Evolutionary conservation across 176 grass and related monocot genomes (phyloP).

Genomic region (Oryza longistaminata): DNA sequence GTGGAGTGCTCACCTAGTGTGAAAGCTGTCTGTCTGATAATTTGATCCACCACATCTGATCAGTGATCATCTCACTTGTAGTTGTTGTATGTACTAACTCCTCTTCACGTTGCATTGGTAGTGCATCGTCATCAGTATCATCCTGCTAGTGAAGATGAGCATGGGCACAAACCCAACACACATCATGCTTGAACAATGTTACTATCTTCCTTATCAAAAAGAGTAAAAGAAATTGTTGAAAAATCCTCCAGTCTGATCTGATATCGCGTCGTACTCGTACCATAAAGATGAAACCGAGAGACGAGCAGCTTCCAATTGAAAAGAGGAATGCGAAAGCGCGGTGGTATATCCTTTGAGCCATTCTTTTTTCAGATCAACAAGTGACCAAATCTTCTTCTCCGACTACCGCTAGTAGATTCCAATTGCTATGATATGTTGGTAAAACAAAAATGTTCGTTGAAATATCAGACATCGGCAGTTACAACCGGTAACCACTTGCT

Average conservation of each 20-base stretch:
- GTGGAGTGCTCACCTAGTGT: constrained; percentile 39
- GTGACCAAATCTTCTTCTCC: neutral
- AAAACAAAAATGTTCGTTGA: neutral
- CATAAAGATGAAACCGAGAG: constrained; percentile 6
- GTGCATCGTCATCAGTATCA: constrained; percentile 1
- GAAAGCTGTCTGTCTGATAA: constrained; percentile 13
- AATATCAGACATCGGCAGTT: neutral
- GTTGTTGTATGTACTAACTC: no score
- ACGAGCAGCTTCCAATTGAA: neutral
- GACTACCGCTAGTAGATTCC: constrained; percentile 14
- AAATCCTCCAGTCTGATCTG: neutral
- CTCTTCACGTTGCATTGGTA: neutral
- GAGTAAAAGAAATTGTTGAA: neutral
- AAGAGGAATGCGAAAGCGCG: neutral
- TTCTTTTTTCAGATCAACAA: neutral
- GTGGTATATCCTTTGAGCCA: neutral
- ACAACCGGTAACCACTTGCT: neutral
- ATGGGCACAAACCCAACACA: neutral
- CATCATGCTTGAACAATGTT: neutral
- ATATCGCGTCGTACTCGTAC: neutral
- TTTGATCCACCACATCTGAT: constrained; percentile 34
- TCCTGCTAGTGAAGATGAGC: neutral
- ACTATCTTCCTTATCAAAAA: neutral
- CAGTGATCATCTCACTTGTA: neutral
- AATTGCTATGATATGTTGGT: neutral